Base-by-base conservation (phyloP, 2,329 filamentous ascomycete genomes). In the Blastomyces silverae region DNA sequence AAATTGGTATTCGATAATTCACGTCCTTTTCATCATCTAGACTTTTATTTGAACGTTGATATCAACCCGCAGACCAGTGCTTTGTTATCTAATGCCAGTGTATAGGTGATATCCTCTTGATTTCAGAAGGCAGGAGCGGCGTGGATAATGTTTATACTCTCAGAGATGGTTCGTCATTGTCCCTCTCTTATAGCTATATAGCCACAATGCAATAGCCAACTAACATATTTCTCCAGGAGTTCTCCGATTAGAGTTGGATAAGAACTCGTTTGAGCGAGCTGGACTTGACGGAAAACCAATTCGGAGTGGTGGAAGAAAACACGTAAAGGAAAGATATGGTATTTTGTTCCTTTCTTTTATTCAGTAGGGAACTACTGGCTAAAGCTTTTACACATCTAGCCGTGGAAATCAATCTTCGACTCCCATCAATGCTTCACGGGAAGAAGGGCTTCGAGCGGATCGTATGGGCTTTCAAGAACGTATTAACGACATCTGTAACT, bases 401-500 rank as follows among this genome's bases (percentile, higher is more conserved):
- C 37, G 84, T 97, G 57, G 86, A 93, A 70, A 81, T 89, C 61
- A 87, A 97, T 66, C 82, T 99, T 37, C 84, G 87, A 22, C 80
- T 83, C 5, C 84, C 87, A 0, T 87, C 87, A 0, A 96, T 96
- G 90, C 75, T 91, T 8, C 88, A 87, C 63, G 92, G 92, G 3
- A 94, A 91, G 74, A 92, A 89, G 68, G 89, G 87, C 0, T 96
- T 95, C 71, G 88, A 92, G 67, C 82, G 91, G 57, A 79, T 96
- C 17, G 75, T 88, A 7, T 90, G 90, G 81, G 91, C 91, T 17
- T 91, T 87, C 74, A 87, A 88, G 70, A 90, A 91, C 67, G 90
- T 91, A 28, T 80, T 97, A 28, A 85, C 83, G 60, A 77, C 82
- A 56, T 85, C 87, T 0, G 71, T 88, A 28, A 85, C 85, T 0